Evolutionary conservation across 805 yeast species (phyloP), one percentile per base, ranked within the genome.

Genomic region (Schwanniomyces pseudopolymorphus): DNA sequence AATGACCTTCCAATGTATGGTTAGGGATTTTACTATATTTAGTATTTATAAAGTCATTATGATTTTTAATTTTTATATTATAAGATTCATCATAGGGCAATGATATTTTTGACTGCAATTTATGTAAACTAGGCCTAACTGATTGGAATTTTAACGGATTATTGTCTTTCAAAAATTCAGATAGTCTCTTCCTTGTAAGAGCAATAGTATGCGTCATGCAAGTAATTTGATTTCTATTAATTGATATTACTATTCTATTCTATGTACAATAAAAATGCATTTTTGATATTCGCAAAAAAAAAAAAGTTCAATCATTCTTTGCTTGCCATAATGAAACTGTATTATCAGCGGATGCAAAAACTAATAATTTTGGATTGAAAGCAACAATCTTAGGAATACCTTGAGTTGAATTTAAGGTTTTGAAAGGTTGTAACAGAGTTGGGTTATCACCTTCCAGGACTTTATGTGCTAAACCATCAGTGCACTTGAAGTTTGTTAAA

Each of bases 341-440:
- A 39, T 59, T 76, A 57, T 83, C 87, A 6, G 87, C 89, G 1
- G 89, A 75, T 2, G 89, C 86, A 53, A 87, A 60, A 47, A 78
- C 72, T 60, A 81, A 71, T 28, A 78, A 61, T 50, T 77, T 77
- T 1, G 92, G 92, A 54, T 84, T 83, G 62, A 84, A 84, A 19
- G 75, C 69, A 9, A 80, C 60, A 42, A 81, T 67, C 52, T 78
- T 66, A 1, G 87, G 81, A 5, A 75, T 52, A 4, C 69, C 70
- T 33, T 59, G 57, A 38, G 59, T 54, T 21, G 56, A 51, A 1
- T 52, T 45, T 5, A 67, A 28, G n/a, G 49, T 49, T 39, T 59
- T 56, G 24, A 57, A 53, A 3, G 74, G 70, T 3, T 37, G 42
- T 21, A 64, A 44, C 10, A 38, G 46, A 39, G 28, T 44, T 13